Conservation (phyloP, 1,139 yeast species). For the Taiozyma sp. region DNA sequence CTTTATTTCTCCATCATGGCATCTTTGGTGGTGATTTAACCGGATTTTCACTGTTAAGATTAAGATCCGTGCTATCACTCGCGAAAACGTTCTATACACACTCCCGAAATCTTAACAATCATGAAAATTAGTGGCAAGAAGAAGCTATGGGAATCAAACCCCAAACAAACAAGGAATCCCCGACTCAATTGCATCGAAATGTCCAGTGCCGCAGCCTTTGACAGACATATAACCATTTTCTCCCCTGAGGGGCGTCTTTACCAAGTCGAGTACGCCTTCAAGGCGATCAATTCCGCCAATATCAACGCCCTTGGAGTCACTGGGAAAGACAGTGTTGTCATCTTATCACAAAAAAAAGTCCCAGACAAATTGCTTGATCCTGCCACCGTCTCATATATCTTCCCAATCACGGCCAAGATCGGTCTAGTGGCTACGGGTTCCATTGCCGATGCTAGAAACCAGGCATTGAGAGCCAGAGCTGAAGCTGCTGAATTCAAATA, state of each 20-base stretch:
- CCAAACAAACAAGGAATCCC: background rate
- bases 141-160: background rate
- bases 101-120: background rate
- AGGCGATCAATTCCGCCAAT: slow-evolving; percentile 91
- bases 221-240: slow-evolving; percentile 96
- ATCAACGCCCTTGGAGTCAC: slow-evolving; percentile 83
- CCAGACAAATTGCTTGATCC: slow-evolving; percentile 93
- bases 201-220: slow-evolving; percentile 81
- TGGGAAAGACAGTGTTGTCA: slow-evolving; percentile 86
- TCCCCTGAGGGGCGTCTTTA: slow-evolving; percentile 97
- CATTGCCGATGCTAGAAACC: slow-evolving; percentile 92
- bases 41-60: background rate
- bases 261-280: slow-evolving; percentile 97
- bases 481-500: slow-evolving; percentile 95
- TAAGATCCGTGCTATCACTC: background rate
- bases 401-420: slow-evolving; percentile 71
- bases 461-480: slow-evolving; percentile 82
- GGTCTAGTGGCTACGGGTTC: slow-evolving; percentile 96
- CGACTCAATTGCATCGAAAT: slow-evolving; percentile 2
- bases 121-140: slow-evolving; percentile 1
- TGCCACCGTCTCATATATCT: slow-evolving; percentile 75
- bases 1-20: background rate
- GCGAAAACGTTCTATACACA: background rate
- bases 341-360: slow-evolving; percentile 91
- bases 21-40: background rate